Evolutionary conservation across 73 alveolate genomes (phyloP), one percentile per base, ranked within the genome.

Genomic region (Blepharisma japonicum): DNA sequence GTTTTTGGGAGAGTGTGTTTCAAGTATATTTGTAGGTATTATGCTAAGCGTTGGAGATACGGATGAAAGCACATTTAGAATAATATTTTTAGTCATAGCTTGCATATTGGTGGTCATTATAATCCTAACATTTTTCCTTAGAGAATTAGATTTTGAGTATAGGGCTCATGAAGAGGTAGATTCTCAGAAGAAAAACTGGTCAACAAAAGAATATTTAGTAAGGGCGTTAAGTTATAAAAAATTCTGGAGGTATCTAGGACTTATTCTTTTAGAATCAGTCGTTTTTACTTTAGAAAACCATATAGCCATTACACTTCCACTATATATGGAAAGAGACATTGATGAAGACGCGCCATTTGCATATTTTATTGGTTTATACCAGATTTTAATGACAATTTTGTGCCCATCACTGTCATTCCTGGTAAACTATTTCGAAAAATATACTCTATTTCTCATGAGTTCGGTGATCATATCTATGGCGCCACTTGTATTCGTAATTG

Each of bases 161-260:
- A 32, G 42, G 42, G 42, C 42, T 32, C 42, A 32, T 32, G 42
- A 32, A 32, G 42, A 32, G 42, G 42, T 32, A 1, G 42, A 32
- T 32, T 0, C 42, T 32, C 42, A 32, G 42, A 32, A 32, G 3
- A 32, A 32, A 32, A 32, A 32, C 0, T 32, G 42, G 42, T 32
- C 42, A 32, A 32, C 42, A 32, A 32, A 32, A 32, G 42, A 32
- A 32, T 32, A 32, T 32, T 32, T 32, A 32, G 3, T 3, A 32
- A 32, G 42, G 42, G 42, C 42, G 3, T 32, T 32, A 32, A 32
- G 42, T 32, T 32, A 32, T 32, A 61, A 61, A 61, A 2, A 0
- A 25, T 61, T 61, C 74, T 61, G 74, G 74, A 61, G 46, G 47
- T 25, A 14, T 25, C n/a, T 25, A 8, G 74, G 50, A 25, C 47